Evolutionary conservation across 208 protist species (phyloP), one percentile per base, ranked within the genome.

Genomic region (Acanthamoeba healyi): DNA sequence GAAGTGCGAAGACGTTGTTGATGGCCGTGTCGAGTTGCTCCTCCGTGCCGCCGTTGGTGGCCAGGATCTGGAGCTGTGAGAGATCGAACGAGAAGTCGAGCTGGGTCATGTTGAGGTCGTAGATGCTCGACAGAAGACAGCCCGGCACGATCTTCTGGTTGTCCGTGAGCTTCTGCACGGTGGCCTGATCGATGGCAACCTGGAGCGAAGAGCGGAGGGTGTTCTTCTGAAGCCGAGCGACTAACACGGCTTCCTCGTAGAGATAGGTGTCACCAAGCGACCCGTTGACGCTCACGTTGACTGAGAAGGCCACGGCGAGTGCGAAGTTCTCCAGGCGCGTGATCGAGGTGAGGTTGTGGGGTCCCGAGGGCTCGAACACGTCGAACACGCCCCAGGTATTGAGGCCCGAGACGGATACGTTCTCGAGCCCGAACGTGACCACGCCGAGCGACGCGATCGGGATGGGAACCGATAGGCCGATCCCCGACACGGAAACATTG

Each of bases 381-480:
- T 74, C 67, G 56, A 90, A 77, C 26, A 42, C 10, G 34, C 29
- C 12, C 94, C 88, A 95, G 29, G 91, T 90, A 63, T 95, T 88
- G 51, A 94, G 84, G n/a, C 94, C 91, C n/a, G 88, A 34, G 49
- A 95, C 1, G 38, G 19, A 42, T 0, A 95, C 24, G 24, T 49
- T 42, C 7, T 44, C 1, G 24, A 91, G 79, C 19, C 29, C 58
- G 22, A 94, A 24, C 34, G 32, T 81, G 89, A 42, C 74, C 29
- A 56, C 94, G 79, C 77, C 61, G 17, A 51, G 42, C 14, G 58
- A 46, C 5, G 54, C n/a, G 15, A 94, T 24, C 12, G 36, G 24
- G 38, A 94, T 36, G 34, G 46, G 89, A n/a, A 77, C 19, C 32
- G 89, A 74, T 24, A 94, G 77, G 38, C 58, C 42, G 17, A 74